Evolutionary conservation across 257 asterid genomes (phyloP).

Genomic region (Coffea canephora): DNA sequence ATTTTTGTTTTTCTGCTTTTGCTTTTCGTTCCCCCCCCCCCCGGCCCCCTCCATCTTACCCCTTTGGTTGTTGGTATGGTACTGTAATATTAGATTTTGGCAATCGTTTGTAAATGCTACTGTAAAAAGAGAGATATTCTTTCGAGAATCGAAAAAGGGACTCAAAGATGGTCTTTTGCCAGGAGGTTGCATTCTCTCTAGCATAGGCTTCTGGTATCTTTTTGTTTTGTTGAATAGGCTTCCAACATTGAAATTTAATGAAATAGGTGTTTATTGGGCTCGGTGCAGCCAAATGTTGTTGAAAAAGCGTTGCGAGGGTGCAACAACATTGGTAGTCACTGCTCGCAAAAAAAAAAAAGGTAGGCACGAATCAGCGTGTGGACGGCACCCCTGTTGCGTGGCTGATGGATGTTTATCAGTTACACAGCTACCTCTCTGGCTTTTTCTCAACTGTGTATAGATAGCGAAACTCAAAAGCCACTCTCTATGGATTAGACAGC

Average conservation of each 20-base stretch:
- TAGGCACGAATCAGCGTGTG: no score
- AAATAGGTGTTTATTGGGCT: no score
- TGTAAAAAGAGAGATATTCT: not conserved
- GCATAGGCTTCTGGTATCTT: not conserved
- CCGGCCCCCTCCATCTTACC: not conserved
- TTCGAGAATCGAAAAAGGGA: not conserved
- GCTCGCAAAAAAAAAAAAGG: no score
- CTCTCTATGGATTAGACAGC: no score
- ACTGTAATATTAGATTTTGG: not conserved
- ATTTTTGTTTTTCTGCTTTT: not conserved
- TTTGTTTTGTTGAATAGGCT: no score
- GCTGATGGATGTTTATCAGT: no score
- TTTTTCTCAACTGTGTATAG: no score
- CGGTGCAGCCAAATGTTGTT: not conserved
- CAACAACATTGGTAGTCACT: no score
- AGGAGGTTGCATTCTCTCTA: not conserved
- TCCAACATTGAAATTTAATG: no score
- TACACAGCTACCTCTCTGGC: no score
- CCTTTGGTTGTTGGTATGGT: not conserved
- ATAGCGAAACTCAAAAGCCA: no score
- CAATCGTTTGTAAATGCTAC: constrained; percentile 6
- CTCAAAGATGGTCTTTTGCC: not conserved
- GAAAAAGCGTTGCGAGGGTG: not conserved
- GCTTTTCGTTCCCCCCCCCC: not conserved
- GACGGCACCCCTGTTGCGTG: no score